A percentile compares a stretch with the other conserved stretches of the same genome.
Evolutionary conservation across 345 rosid species (phyloP).

Genomic region (Capsella bursapastoris): DNA sequence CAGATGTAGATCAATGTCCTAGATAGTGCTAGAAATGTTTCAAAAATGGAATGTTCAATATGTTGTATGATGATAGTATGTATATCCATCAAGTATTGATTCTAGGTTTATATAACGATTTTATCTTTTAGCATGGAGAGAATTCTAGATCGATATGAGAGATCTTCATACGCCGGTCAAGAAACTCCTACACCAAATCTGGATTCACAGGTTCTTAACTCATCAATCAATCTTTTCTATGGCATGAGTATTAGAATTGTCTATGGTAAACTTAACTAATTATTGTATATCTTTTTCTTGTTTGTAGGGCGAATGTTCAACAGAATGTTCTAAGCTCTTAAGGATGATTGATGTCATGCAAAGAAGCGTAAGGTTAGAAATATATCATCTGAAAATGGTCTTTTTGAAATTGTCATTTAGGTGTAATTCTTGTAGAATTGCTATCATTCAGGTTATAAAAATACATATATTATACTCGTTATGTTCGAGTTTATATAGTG

Average conservation of each 20-base stretch:
- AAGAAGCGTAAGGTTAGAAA: slow-evolving; percentile 61
- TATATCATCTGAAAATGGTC: neutral
- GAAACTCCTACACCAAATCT: slow-evolving; percentile 43
- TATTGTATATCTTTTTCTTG: slow-evolving; percentile 7
- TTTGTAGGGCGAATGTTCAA: slow-evolving; percentile 59
- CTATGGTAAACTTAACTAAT: neutral
- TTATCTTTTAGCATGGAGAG: slow-evolving; percentile 63
- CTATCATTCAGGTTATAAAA: no score
- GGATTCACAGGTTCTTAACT: slow-evolving; percentile 47
- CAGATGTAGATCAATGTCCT: neutral
- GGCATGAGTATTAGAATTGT: neutral
- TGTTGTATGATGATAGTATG: neutral
- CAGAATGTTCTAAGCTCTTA: slow-evolving; percentile 63
- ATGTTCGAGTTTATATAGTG: no score
- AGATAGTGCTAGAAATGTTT: neutral
- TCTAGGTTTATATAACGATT: neutral
- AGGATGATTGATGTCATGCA: slow-evolving; percentile 64
- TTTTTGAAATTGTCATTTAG: no score
- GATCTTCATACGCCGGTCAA: slow-evolving; percentile 49
- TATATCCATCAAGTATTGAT: slow-evolving; percentile 17
- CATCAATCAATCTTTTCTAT: neutral
- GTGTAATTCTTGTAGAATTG: no score
- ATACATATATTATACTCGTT: no score
- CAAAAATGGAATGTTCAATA: neutral
- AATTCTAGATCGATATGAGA: slow-evolving; percentile 75